Percentiles rank a stretch among this genome's conserved stretches.
Conservation (phyloP, 2,329 filamentous ascomycete genomes). For the Diaporthe caulivora region DNA sequence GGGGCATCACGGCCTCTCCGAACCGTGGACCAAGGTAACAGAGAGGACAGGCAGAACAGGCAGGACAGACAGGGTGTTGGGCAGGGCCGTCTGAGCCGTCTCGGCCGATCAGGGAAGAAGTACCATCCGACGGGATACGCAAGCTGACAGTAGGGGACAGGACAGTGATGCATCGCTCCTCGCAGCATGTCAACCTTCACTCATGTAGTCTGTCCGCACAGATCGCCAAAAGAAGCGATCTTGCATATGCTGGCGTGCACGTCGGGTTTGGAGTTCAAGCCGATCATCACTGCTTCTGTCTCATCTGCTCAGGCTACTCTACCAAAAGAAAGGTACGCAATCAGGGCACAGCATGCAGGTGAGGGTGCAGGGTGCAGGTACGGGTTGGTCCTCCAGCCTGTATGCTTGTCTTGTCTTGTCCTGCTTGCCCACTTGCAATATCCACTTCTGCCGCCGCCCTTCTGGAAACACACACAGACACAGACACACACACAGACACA, state of each 20-base stretch:
- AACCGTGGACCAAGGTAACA: conserved; percentile 18
- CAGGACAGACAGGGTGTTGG: not conserved
- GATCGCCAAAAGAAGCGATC: conserved; percentile 33
- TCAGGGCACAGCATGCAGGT: too few species aligned
- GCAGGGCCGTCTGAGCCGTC: not conserved
- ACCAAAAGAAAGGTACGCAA: not conserved
- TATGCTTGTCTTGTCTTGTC: not conserved
- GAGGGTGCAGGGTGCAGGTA: not conserved
- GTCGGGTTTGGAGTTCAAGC: conserved; percentile 8
- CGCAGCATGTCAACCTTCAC: too few species aligned
- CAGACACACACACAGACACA: too few species aligned
- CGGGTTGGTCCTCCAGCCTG: not conserved
- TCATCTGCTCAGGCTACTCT: not conserved
- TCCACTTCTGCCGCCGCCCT: conserved; percentile 8
- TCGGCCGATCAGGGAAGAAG: conserved; percentile 5
- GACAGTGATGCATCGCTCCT: too few species aligned
- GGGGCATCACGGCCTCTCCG: conserved; percentile 29
- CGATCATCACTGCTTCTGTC: conserved; percentile 18
- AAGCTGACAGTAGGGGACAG: too few species aligned
- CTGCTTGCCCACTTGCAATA: not conserved
- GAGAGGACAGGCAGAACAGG: too few species aligned
- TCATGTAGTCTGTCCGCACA: not conserved
- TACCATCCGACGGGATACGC: not conserved
- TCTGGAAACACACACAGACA: too few species aligned
- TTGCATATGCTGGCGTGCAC: conserved; percentile 32